phyloP scores from a whole-genome alignment of 257 asterid species.

The Apocynum venetum region DNA sequence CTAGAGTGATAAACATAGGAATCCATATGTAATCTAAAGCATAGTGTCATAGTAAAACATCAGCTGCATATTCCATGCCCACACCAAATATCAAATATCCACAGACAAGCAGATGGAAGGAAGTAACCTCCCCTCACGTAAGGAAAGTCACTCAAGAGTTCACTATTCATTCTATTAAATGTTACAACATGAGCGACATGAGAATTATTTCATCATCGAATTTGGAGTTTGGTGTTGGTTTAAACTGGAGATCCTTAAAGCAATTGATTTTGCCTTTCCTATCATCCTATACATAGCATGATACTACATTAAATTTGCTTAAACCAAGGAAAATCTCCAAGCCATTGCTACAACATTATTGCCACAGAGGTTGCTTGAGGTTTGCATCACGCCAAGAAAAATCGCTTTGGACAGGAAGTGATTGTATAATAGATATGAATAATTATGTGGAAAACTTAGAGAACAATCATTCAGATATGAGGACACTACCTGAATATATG shows the following conservation, averaged over 20 bases:
- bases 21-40: not conserved
- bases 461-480: not conserved
- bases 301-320: not conserved
- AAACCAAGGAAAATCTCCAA: not conserved
- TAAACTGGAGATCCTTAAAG: not conserved
- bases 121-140: not conserved
- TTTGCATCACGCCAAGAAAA: not conserved
- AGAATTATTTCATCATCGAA: not conserved
- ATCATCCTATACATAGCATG: too few species aligned
- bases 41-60: not conserved
- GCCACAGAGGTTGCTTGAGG: not conserved
- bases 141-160: not conserved
- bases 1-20: constrained; percentile 26
- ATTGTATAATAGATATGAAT: not conserved
- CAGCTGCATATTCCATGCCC: not conserved
- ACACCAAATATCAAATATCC: not conserved
- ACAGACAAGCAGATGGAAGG: not conserved
- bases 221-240: not conserved
- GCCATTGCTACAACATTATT: not conserved
- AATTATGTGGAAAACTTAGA: not conserved
- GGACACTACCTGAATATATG: constrained; percentile 66
- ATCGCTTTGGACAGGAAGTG: not conserved
- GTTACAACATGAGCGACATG: not conserved
- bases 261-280: not conserved
- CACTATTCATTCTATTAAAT: not conserved